phyloP scores from a whole-genome alignment of 345 rosid genomes.

The Anastatica hierochuntica region DNA sequence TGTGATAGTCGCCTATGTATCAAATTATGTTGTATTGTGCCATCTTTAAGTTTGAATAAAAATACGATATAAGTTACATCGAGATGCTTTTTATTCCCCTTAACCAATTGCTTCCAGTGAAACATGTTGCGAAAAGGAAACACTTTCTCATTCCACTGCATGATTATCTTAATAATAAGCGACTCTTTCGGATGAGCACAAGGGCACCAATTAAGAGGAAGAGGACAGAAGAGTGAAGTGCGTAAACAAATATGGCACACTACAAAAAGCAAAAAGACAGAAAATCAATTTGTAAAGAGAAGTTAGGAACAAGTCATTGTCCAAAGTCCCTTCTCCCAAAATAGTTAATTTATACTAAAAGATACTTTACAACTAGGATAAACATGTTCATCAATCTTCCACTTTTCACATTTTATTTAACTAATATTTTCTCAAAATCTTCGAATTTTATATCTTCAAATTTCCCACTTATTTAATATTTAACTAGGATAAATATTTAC shows the following conservation, averaged over 20 bases:
- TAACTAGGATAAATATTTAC: too few species aligned
- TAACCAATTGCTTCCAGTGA: not conserved
- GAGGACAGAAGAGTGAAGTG: slow-evolving; percentile 25
- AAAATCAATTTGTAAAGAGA: slow-evolving; percentile 25
- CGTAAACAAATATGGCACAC: slow-evolving; percentile 24
- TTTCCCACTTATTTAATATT: too few species aligned
- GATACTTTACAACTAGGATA: slow-evolving; percentile 24
- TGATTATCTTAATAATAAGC: slow-evolving; percentile 19
- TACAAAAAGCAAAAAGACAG: slow-evolving; percentile 17
- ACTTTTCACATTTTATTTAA: not conserved
- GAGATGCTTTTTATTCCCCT: too few species aligned
- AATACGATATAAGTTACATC: too few species aligned
- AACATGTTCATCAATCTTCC: slow-evolving; percentile 8
- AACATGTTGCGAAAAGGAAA: slow-evolving; percentile 2
- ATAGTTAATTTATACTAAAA: slow-evolving; percentile 9
- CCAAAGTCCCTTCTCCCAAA: slow-evolving; percentile 16
- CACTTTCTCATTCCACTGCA: slow-evolving; percentile 3
- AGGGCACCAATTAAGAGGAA: slow-evolving; percentile 21
- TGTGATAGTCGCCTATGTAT: too few species aligned
- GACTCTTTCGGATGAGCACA: slow-evolving; percentile 22
- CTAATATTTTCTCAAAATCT: not conserved
- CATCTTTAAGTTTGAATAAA: too few species aligned
- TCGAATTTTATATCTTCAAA: too few species aligned
- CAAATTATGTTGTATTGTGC: too few species aligned
- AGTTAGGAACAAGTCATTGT: slow-evolving; percentile 57